Conservation (phyloP, 202 grass and related monocot species). For the Brachypodium distachyon region DNA sequence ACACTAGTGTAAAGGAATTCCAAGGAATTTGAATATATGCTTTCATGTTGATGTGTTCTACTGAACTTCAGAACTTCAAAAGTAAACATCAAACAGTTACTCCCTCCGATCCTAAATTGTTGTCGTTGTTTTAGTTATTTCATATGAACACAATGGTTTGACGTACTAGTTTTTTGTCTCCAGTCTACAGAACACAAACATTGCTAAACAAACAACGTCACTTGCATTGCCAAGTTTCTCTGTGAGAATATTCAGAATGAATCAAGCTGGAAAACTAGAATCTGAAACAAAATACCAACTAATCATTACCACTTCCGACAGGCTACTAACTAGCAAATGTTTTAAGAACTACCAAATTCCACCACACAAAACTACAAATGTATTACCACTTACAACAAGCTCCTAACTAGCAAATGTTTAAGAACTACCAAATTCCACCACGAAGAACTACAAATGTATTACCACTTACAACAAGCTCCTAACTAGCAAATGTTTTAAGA, state of each 20-base stretch:
- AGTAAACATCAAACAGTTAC: not conserved
- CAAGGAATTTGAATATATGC: not conserved
- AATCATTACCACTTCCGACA: not conserved
- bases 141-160: not conserved
- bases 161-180: not conserved
- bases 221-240: conserved; percentile 3
- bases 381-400: not conserved
- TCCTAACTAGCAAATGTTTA: not conserved
- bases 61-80: not conserved
- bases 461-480: not conserved
- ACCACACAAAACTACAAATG: not conserved
- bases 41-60: not conserved
- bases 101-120: too few relatives aligned
- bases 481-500: not conserved
- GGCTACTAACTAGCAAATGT: not conserved
- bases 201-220: not conserved
- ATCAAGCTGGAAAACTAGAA: not conserved
- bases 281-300: not conserved
- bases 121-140: too few relatives aligned
- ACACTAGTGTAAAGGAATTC: not conserved
- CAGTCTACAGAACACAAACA: not conserved
- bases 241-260: not conserved
- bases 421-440: not conserved
- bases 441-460: not conserved
- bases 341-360: not conserved